Evolutionary conservation across 345 rosid genomes (phyloP), one percentile per base, ranked within the genome.

Genomic region (Aegle marmelos): DNA sequence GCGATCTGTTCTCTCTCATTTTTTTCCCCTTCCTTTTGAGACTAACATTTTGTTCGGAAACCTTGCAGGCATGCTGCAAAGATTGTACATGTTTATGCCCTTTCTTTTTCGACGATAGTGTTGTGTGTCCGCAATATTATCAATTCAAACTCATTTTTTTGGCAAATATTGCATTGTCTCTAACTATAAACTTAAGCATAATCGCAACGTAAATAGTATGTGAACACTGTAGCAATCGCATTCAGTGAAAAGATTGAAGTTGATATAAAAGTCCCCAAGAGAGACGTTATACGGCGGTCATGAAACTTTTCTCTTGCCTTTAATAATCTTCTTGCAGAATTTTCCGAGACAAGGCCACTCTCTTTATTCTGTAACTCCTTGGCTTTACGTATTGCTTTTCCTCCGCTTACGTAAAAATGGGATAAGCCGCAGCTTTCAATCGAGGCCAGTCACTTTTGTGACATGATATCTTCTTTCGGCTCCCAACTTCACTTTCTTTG

Each of bases 11-110:
- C n/a, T n/a, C n/a, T n/a, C n/a, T n/a, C n/a, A n/a, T 54, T 17
- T 53, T 45, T 39, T 41, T 45, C 0, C 0, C 13, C 13, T n/a
- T n/a, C n/a, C 50, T 71, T 39, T 10, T 70, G 82, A 54, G 62
- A 82, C 81, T 83, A 73, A 81, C 79, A 64, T 72, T 41, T 64
- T 45, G 24, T 39, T 31, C 73, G 28, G 64, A 48, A 56, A 14
- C 9, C 24, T 22, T 69, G 76, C 81, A 71, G 78, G 79, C 71
- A 74, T 74, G 71, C 72, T 72, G 66, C 80, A 73, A 36, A 79
- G 48, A 66, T 19, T 83, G 81, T 74, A 81, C 36, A 76, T 79
- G 79, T 74, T 31, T 69, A 62, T 68, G 30, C 41, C 36, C 67
- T n/a, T 53, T 3, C 25, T 60, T 21, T 4, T 9, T 27, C 5